A percentile compares a stretch with the other conserved stretches of the same genome.
These are phyloP conservation scores for Thelonectria olida DNA, from an alignment of 2,329 filamentous ascomycete species.

Conservation along the genomic window DNA sequence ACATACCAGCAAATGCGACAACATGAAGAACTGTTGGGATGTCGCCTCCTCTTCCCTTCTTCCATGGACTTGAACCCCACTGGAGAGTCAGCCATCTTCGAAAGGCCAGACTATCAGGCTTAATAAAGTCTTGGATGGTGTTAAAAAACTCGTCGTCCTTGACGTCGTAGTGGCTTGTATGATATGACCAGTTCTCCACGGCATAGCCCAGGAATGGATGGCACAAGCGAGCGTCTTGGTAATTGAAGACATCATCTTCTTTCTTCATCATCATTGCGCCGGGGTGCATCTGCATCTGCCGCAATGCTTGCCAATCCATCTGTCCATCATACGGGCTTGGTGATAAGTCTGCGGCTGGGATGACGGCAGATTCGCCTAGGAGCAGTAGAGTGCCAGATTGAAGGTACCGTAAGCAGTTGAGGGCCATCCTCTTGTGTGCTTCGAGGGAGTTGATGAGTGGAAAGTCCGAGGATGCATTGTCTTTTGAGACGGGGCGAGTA, in stretches of 20 bases:
- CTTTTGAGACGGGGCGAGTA: constrained; percentile 1
- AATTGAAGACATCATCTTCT: constrained; percentile 14
- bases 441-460: constrained; percentile 26
- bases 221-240: constrained; percentile 27
- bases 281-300: too few species aligned
- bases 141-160: constrained; percentile 23
- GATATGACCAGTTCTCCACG: constrained; percentile 35
- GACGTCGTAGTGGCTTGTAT: constrained; percentile 30
- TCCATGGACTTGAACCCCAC: constrained; percentile 24
- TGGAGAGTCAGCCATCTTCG: constrained; percentile 29
- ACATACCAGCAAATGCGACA: constrained; percentile 32
- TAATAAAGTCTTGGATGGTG: constrained; percentile 13
- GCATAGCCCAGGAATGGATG: constrained; percentile 33
- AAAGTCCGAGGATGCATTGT: constrained; percentile 5
- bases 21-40: constrained; percentile 31
- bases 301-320: too few species aligned
- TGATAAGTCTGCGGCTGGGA: too few species aligned
- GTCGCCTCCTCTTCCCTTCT: neutral
- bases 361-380: too few species aligned
- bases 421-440: constrained; percentile 32
- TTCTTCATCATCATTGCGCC: neutral
- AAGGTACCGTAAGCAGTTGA: constrained; percentile 29
- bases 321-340: too few species aligned
- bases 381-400: constrained; percentile 27
- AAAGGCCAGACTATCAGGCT: constrained; percentile 13